These are phyloP conservation scores for Lachnellula arida DNA, from an alignment of 2,329 filamentous ascomycete genomes.

Conservation along the genomic window DNA sequence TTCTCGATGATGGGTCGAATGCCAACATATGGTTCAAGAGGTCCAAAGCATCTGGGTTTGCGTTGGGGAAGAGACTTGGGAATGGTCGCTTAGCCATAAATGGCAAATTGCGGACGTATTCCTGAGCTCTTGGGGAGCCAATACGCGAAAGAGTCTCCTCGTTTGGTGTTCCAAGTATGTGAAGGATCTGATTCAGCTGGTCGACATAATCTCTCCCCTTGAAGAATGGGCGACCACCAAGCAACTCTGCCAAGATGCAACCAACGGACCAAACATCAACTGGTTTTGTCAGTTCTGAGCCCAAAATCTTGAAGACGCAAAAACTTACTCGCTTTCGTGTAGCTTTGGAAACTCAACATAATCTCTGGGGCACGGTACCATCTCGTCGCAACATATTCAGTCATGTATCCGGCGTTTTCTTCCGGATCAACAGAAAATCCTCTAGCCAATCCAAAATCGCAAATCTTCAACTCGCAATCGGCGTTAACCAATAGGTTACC, in stretches of 20 bases:
- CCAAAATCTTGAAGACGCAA: background rate
- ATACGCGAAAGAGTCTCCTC: slow-evolving; percentile 93
- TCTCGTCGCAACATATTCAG: slow-evolving; percentile 95
- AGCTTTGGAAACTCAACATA: slow-evolving; percentile 99
- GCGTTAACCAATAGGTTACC: slow-evolving; percentile 97
- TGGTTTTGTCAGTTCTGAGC: slow-evolving; percentile 36
- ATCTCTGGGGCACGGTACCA: slow-evolving; percentile 99
- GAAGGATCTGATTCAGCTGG: slow-evolving; percentile 97
- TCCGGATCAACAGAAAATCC: slow-evolving; percentile 97
- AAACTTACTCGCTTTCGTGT: slow-evolving; percentile 97
- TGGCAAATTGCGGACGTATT: slow-evolving; percentile 95
- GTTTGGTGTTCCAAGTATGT: slow-evolving; percentile 94
- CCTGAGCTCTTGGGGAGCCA: slow-evolving; percentile 90
- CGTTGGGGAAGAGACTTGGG: slow-evolving; percentile 81
- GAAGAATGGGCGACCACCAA: slow-evolving; percentile 96
- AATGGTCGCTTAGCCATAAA: slow-evolving; percentile 94
- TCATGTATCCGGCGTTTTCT: slow-evolving; percentile 99
- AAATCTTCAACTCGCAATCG: slow-evolving; percentile 98
- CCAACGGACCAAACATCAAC: slow-evolving; percentile 99
- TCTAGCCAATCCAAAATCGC: slow-evolving; percentile 93
- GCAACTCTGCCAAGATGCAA: slow-evolving; percentile 92
- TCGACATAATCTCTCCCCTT: slow-evolving; percentile 99
- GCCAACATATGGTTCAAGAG: slow-evolving; percentile 96
- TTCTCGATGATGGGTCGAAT: slow-evolving; percentile 90
- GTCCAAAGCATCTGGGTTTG: slow-evolving; percentile 93